Conservation (phyloP, 2,329 filamentous ascomycete species). For the Talaromyces sp. region DNA sequence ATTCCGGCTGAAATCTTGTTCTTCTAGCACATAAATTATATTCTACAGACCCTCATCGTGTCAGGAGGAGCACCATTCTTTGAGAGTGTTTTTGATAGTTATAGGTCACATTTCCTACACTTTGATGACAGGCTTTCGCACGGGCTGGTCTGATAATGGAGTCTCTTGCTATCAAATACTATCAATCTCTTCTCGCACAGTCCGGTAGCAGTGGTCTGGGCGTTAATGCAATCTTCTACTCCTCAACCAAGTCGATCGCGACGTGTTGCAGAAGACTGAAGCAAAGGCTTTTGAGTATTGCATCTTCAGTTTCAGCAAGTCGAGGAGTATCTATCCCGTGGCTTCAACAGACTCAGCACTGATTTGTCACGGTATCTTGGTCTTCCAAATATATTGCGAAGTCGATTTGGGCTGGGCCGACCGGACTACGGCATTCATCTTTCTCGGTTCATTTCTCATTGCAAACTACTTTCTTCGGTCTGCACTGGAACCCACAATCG, state of each 20-base stretch:
- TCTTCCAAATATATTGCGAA: conserved; percentile 51
- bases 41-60: conserved; percentile 51
- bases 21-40: conserved; percentile 54
- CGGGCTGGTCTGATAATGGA: conserved; percentile 54
- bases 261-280: conserved; percentile 5
- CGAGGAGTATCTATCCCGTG: conserved; percentile 55
- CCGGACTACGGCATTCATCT: conserved; percentile 56
- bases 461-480: conserved; percentile 53
- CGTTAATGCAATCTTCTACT: conserved; percentile 52
- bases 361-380: too few species aligned
- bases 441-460: conserved; percentile 56
- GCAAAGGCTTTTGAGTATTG: conserved; percentile 21
- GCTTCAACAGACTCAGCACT: too few species aligned
- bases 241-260: conserved; percentile 51
- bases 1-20: conserved; percentile 36
- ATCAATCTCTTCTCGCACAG: conserved; percentile 53
- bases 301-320: conserved; percentile 38
- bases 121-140: conserved; percentile 44
- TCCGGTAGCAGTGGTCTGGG: conserved; percentile 52
- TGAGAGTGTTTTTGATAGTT: conserved; percentile 53
- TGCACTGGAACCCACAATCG: conserved; percentile 30
- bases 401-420: conserved; percentile 58
- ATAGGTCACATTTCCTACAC: conserved; percentile 47
- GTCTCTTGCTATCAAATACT: conserved; percentile 48
- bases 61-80: conserved; percentile 51